Base-by-base conservation (phyloP, 139 green algal species). In the Pleodorina starrii region DNA sequence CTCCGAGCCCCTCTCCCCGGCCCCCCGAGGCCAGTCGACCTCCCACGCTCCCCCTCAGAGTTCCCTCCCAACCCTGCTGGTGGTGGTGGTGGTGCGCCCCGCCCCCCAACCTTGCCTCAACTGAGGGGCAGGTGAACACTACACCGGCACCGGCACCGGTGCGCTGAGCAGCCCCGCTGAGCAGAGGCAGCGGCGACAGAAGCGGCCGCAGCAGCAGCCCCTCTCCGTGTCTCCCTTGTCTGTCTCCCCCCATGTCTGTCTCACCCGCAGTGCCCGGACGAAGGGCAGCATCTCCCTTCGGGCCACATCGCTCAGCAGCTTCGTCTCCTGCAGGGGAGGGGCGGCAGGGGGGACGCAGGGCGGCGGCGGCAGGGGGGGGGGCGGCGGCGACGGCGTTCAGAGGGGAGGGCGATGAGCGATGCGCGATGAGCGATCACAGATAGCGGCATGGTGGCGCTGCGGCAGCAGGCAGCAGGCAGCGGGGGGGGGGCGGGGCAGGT, bases 291-390 rank as follows among this genome's bases (percentile, higher is more conserved):
- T 51, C 11, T 44, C 36, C 57, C 57, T 29, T 11, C 42, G 38
- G 46, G 57, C 51, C 79, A 76, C 57, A 1, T 60, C 23, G 27
- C 35, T 42, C 23, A 86, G 23, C 35, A 11, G 57, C 79, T 38
- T 25, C 12, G 57, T 75, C 79, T 86, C 79, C 57, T 75, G 79
- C 40, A 40, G 21, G 36, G n/a, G 29, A 21, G 74, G 29, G n/a
- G 46, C 42, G 71, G 50, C 50, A 60, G 50, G 32, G 17, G 66
- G 66, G 35, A n/a, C n/a, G n/a, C n/a, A 6, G 36, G n/a, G 29
- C 9, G 74, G 29, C 44, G n/a, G 46, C 42, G 71, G 50, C 50
- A 60, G 50, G 32, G 17, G 66, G 66, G 35, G 29, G 17, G 69
- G 69, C 35, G 35, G 38, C 5, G 38, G 32, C 35, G 11, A 7